phyloP scores from a whole-genome alignment of 1,284 basidiomycete genomes.

The Trametes sp. region DNA sequence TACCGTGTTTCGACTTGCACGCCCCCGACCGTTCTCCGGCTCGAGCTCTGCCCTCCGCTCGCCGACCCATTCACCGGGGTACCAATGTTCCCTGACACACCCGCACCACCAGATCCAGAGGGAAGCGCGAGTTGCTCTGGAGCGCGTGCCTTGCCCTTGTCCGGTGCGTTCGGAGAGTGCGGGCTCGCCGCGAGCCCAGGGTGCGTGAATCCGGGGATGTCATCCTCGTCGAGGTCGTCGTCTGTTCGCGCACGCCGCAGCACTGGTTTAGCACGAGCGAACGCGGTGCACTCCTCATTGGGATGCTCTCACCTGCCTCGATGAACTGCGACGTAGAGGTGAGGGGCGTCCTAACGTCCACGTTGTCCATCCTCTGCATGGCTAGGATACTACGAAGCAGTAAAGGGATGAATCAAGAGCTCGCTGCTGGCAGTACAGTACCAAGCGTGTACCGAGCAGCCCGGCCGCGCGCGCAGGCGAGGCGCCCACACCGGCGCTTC shows the following conservation, averaged over 20 bases:
- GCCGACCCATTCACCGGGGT: conserved; percentile 49
- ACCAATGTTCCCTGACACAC: conserved; percentile 79
- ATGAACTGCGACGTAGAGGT: conserved; percentile 77
- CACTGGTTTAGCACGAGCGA: conserved; percentile 10
- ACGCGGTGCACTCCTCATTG: background rate
- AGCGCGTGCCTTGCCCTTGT: conserved; percentile 77
- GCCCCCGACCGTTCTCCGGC: conserved; percentile 79
- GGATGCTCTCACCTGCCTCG: conserved; percentile 61
- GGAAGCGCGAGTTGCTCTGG: conserved; percentile 63
- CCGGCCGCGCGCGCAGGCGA: conserved; percentile 10
- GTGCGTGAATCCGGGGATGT: conserved; percentile 79
- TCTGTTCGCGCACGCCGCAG: conserved; percentile 54
- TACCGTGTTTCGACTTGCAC: conserved; percentile 88
- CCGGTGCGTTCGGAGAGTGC: conserved; percentile 38
- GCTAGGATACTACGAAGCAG: background rate
- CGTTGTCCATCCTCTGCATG: conserved; percentile 41
- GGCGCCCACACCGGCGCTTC: conserved; percentile 21
- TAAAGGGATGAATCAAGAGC: conserved; percentile 1
- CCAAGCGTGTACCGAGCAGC: conserved; percentile 1
- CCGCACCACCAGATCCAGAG: conserved; percentile 41
- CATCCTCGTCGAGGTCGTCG: conserved; percentile 80
- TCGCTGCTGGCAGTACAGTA: conserved; percentile 2
- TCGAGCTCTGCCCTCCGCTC: conserved; percentile 40
- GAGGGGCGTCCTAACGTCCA: conserved; percentile 52
- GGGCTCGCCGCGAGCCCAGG: conserved; percentile 55